phyloP scores from a whole-genome alignment of 2,329 filamentous ascomycete genomes.

The Stagonosporopsis chrysanthemi region DNA sequence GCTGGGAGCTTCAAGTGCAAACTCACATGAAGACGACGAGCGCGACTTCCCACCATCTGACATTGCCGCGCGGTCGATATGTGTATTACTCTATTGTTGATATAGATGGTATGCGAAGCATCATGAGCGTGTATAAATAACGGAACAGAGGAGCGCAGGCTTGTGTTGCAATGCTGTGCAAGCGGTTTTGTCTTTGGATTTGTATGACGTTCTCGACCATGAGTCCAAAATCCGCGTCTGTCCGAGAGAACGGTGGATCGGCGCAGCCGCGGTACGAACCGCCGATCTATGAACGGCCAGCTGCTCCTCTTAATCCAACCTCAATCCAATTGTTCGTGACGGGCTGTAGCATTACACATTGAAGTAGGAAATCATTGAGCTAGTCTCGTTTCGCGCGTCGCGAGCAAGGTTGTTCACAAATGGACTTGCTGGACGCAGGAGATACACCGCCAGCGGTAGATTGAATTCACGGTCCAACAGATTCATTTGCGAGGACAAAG shows the following conservation, averaged over 20 bases:
- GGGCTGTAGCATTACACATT: background rate
- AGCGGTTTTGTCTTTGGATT: slow-evolving; percentile 5
- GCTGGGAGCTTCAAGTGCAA: slow-evolving; percentile 21
- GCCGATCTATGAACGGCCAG: slow-evolving; percentile 6
- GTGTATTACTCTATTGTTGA: slow-evolving; percentile 31
- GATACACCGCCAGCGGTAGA: background rate
- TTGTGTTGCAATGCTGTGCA: slow-evolving; percentile 5
- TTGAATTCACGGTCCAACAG: background rate
- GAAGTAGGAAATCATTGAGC: background rate
- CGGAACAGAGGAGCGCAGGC: background rate
- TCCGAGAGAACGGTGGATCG: slow-evolving; percentile 17
- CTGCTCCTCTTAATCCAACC: background rate
- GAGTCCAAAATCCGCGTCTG: background rate
- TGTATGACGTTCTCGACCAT: slow-evolving; percentile 20
- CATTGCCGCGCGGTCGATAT: slow-evolving; percentile 53
- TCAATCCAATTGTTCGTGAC: background rate
- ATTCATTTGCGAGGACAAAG: background rate
- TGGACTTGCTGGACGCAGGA: background rate
- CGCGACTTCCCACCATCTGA: slow-evolving; percentile 59
- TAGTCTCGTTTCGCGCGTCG: background rate
- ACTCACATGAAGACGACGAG: slow-evolving; percentile 59
- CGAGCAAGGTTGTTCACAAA: background rate
- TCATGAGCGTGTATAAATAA: slow-evolving; percentile 4
- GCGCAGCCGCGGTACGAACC: slow-evolving; percentile 10
- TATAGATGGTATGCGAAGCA: slow-evolving; percentile 7